A percentile compares a stretch with the other conserved stretches of the same genome.
Evolutionary conservation across 2,329 filamentous ascomycete species (phyloP).

Genomic region (Exophiala lecanii-corni): DNA sequence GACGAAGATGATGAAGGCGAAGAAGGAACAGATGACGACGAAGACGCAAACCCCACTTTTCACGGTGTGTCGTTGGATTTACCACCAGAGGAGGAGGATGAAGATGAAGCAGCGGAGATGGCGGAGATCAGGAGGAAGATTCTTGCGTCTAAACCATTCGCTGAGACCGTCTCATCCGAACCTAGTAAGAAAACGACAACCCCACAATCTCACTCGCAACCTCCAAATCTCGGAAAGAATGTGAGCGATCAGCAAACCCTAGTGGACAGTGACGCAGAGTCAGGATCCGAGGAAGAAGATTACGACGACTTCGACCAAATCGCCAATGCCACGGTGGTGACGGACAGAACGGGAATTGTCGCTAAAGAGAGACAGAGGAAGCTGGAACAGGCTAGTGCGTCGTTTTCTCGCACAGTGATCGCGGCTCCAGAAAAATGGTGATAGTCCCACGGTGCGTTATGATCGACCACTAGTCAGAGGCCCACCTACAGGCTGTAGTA

Average conservation of each 20-base stretch:
- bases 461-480: no score
- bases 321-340: constrained; percentile 84
- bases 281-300: constrained; percentile 68
- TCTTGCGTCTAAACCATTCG: constrained; percentile 85
- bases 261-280: constrained; percentile 63
- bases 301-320: constrained; percentile 75
- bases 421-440: constrained; percentile 46
- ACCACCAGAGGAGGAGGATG: constrained; percentile 72
- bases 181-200: constrained; percentile 26
- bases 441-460: constrained; percentile 1
- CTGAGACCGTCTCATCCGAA: constrained; percentile 45
- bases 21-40: constrained; percentile 41
- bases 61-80: constrained; percentile 55
- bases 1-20: constrained; percentile 45
- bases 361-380: constrained; percentile 55
- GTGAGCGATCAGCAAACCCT: constrained; percentile 16
- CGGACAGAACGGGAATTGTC: constrained; percentile 72
- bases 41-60: constrained; percentile 44
- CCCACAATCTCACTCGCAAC: constrained; percentile 22
- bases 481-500: not conserved
- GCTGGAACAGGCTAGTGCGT: constrained; percentile 46
- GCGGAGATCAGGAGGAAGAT: constrained; percentile 84
- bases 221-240: not conserved
- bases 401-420: constrained; percentile 47
- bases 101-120: constrained; percentile 84